Evolutionary conservation across 225 moss, liverwort and hornwort genomes (phyloP), one percentile per base, ranked within the genome.

Genomic region (Marchantia polymorpha): DNA sequence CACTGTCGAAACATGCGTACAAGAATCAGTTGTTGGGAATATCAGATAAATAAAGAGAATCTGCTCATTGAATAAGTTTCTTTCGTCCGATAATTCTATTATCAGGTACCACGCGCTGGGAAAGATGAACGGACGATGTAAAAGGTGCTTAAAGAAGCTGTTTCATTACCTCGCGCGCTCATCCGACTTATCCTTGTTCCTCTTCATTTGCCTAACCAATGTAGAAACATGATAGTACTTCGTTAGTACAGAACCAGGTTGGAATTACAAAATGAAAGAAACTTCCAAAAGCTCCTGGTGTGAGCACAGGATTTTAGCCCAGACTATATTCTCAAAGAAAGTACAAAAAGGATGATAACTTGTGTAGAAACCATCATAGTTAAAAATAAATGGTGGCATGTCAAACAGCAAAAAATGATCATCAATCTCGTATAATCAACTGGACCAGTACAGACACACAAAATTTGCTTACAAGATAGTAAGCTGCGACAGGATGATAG

Each of bases 141-240:
- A 39, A 39, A 39, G 39, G 39, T 39, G 39, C 39, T 39, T 39
- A 2, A 22, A 47, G 19, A 65, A 53, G 48, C 16, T 23, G 51
- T 22, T 66, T 14, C 23, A 46, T 12, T 74, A 87, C 87, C 79
- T 82, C 0, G 31, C 69, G 20, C 68, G 48, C 51, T 84, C 82
- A 48, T 82, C 87, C 5, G 80, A 61, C 64, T 74, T 84, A 12
- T 14, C 46, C 26, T 78, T 65, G n/a, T 79, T 47, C 81, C 78
- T 73, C 5, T 74, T 87, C 87, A 87, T 87, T 80, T 87, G 82
- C 82, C 87, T 87, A 76, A 55, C 25, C 47, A 75, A 55, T 26
- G 31, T 47, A 72, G 77, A 51, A 59, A 70, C 14, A 27, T 53
- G 53, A 54, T 27, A 74, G 54, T 6, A 51, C 10, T 48, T 70